A percentile compares a stretch with the other conserved stretches of the same genome.
These are phyloP conservation scores for Wallacemonas rigidus DNA, from an alignment of 208 protist genomes.

Conservation along the genomic window DNA sequence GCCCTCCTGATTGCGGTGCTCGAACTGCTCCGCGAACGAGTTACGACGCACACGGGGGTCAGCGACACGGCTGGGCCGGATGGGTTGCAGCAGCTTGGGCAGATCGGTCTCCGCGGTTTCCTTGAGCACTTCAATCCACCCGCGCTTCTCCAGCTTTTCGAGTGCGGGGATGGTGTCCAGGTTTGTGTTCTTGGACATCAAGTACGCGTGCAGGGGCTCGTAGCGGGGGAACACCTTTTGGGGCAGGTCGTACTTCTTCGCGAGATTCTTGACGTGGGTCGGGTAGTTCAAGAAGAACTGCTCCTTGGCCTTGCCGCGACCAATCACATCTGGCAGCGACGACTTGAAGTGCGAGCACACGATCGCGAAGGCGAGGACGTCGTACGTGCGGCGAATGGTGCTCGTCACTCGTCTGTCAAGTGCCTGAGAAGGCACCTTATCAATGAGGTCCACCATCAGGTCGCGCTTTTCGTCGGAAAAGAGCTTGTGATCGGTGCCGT, in stretches of 20 bases:
- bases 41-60: constrained; percentile 53
- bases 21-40: constrained; percentile 15
- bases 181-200: constrained; percentile 39
- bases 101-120: constrained; percentile 63
- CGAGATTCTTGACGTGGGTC: constrained; percentile 51
- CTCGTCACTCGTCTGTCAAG: constrained; percentile 93
- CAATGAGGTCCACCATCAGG: constrained; percentile 84
- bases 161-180: constrained; percentile 51
- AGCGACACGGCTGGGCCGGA: constrained; percentile 49
- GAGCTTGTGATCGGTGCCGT: constrained; percentile 76
- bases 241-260: constrained; percentile 52
- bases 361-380: constrained; percentile 86
- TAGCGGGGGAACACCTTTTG: constrained; percentile 49
- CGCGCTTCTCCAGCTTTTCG: constrained; percentile 58
- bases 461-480: constrained; percentile 89
- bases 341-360: constrained; percentile 65
- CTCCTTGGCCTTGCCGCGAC: constrained; percentile 76
- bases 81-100: constrained; percentile 67
- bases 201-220: constrained; percentile 38
- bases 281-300: constrained; percentile 60
- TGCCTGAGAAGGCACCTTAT: constrained; percentile 82
- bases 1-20: constrained; percentile 1
- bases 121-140: constrained; percentile 53
- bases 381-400: constrained; percentile 68
- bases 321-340: constrained; percentile 80